Evolutionary conservation across 345 rosid species (phyloP).

Genomic region (Hibiscus syriacus): DNA sequence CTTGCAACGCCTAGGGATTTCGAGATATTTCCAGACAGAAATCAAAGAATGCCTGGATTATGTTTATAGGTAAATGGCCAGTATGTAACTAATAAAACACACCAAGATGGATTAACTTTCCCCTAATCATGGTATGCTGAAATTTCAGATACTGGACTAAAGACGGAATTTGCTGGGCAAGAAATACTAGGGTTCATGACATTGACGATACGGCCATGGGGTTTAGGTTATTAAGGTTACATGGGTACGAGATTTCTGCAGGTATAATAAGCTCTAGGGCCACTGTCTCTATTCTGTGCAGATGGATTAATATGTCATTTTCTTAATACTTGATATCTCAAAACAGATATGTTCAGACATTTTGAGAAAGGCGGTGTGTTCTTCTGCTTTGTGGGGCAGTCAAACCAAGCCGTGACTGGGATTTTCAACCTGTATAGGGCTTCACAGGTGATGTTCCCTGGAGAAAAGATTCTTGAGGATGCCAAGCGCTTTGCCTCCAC

Average conservation of each 20-base stretch:
- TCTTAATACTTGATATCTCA: no score
- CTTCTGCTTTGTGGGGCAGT: no score
- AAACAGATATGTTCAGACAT: conserved; percentile 58
- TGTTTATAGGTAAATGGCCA: conserved; percentile 42
- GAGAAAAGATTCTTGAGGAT: conserved; percentile 57
- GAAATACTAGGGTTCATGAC: conserved; percentile 64
- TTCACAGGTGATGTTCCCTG: conserved; percentile 61
- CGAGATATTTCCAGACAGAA: conserved; percentile 68
- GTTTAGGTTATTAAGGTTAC: conserved; percentile 56
- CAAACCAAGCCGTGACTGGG: conserved; percentile 86
- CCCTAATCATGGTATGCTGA: not conserved
- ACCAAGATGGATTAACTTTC: not conserved
- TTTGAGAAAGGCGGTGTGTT: conserved; percentile 67
- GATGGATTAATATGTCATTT: not conserved
- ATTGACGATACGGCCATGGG: conserved; percentile 91
- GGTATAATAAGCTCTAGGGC: conserved; percentile 34
- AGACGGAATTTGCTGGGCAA: conserved; percentile 89
- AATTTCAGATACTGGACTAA: conserved; percentile 69
- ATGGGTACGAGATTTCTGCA: conserved; percentile 67
- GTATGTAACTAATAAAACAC: no score
- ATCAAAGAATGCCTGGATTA: conserved; percentile 55
- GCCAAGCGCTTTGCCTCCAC: conserved; percentile 47
- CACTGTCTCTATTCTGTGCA: not conserved
- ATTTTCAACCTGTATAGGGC: conserved; percentile 80
- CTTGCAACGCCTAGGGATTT: conserved; percentile 74